Conservation (phyloP, 75 land plant species). For the Pinus albicaulis region DNA sequence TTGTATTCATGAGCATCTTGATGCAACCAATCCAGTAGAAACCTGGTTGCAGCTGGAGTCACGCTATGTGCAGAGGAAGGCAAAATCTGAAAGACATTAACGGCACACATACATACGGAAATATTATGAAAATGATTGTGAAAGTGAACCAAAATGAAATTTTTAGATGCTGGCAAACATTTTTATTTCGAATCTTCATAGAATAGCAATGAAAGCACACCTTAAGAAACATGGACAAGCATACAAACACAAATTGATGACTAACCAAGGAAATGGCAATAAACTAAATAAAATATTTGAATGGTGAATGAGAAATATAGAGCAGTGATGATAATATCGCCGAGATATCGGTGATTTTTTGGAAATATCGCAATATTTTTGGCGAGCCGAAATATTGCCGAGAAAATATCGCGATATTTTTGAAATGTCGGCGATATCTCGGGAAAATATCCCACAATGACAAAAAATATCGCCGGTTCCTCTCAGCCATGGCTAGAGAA, state of each 20-base stretch:
- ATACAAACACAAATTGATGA: not conserved
- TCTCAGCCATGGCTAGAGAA: no score
- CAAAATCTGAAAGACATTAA: slow-evolving; percentile 37
- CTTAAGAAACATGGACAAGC: not conserved
- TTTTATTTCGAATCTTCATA: not conserved
- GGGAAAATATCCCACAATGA: no score
- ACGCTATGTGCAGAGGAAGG: slow-evolving; percentile 51
- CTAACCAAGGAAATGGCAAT: not conserved
- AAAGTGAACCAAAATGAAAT: not conserved
- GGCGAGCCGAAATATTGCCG: no score
- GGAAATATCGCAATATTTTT: no score
- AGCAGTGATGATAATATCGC: no score
- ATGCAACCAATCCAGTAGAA: slow-evolving; percentile 53
- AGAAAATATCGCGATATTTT: no score
- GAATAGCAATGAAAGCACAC: not conserved
- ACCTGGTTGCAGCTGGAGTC: slow-evolving; percentile 35
- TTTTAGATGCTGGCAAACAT: not conserved
- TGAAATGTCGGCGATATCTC: no score
- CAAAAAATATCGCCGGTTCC: no score
- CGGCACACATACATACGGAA: not conserved
- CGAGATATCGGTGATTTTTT: no score
- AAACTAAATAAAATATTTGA: not conserved
- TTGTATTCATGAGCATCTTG: slow-evolving; percentile 70
- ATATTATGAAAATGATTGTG: not conserved
- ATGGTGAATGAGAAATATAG: not conserved